phyloP scores from a whole-genome alignment of 139 green algal species.

The Nannochloris sp. region DNA sequence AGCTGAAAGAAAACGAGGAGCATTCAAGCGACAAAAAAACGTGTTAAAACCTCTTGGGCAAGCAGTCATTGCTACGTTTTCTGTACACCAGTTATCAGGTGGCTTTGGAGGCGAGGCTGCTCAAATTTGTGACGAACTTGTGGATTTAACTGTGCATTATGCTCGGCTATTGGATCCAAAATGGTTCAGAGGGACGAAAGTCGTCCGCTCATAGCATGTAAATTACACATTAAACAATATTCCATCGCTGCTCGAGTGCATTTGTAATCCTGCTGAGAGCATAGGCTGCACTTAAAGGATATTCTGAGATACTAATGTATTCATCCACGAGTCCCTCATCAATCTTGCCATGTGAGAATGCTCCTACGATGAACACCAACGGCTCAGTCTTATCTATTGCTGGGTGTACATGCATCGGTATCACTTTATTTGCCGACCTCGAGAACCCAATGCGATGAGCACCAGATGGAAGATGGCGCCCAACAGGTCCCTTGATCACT shows the following conservation, averaged over 20 bases:
- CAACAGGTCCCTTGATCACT: slow-evolving; percentile 85
- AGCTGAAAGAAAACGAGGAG: slow-evolving; percentile 14
- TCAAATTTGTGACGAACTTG: slow-evolving; percentile 22
- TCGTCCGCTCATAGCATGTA: slow-evolving; percentile 3
- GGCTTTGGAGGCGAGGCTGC: slow-evolving; percentile 24
- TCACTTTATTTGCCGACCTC: slow-evolving; percentile 45
- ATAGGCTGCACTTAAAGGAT: slow-evolving; percentile 83
- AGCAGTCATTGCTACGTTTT: slow-evolving; percentile 27
- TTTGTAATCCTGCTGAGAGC: slow-evolving; percentile 77
- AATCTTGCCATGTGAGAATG: slow-evolving; percentile 86
- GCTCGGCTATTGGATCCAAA: slow-evolving; percentile 32
- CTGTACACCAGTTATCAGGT: slow-evolving; percentile 41
- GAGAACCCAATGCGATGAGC: slow-evolving; percentile 73
- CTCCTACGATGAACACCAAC: slow-evolving; percentile 84
- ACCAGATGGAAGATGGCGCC: slow-evolving; percentile 64
- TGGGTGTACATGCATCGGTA: slow-evolving; percentile 33
- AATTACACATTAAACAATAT: slow-evolving; percentile 51
- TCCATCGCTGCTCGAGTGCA: slow-evolving; percentile 79
- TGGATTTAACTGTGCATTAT: slow-evolving; percentile 32
- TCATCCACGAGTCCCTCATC: slow-evolving; percentile 76
- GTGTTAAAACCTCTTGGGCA: slow-evolving; percentile 31
- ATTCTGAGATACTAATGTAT: slow-evolving; percentile 81
- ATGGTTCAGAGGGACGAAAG: slow-evolving; percentile 31
- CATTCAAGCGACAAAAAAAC: slow-evolving; percentile 19
- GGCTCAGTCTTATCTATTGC: slow-evolving; percentile 16